phyloP scores from a whole-genome alignment of 768 basidiomycete genomes.

The Suillus hirtellus region DNA sequence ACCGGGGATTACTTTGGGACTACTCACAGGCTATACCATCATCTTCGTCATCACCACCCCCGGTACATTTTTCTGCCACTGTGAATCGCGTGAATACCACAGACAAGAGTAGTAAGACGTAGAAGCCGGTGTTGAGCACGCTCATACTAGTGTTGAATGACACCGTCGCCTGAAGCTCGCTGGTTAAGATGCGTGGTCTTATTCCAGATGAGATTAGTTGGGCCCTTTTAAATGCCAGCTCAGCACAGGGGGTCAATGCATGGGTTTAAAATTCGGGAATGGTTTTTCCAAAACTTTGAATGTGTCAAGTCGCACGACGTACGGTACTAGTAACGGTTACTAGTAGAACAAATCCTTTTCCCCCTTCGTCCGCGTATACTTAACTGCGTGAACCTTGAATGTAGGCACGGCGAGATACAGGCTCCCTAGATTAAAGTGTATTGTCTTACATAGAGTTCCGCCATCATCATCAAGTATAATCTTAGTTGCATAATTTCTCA shows the following conservation, averaged over 20 bases:
- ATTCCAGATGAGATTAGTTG: not conserved
- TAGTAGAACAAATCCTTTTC: too few species aligned
- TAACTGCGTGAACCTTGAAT: too few species aligned
- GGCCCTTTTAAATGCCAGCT: not conserved
- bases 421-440: too few species aligned
- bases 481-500: not conserved
- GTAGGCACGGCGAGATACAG: conserved; percentile 8
- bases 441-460: too few species aligned
- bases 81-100: not conserved
- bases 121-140: not conserved
- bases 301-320: too few species aligned
- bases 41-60: not conserved
- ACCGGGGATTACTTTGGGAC: not conserved
- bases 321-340: too few species aligned
- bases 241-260: too few species aligned
- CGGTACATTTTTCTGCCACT: rapidly evolving
- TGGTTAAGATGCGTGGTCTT: not conserved
- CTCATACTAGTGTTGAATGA: not conserved
- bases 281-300: too few species aligned
- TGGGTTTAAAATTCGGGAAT: too few species aligned
- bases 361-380: too few species aligned
- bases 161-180: not conserved
- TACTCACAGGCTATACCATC: not conserved
- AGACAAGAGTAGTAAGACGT: not conserved
- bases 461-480: not conserved